Evolutionary conservation across 495 filamentous ascomycete genomes (phyloP).

Genomic region (Schizothecium vesticola): DNA sequence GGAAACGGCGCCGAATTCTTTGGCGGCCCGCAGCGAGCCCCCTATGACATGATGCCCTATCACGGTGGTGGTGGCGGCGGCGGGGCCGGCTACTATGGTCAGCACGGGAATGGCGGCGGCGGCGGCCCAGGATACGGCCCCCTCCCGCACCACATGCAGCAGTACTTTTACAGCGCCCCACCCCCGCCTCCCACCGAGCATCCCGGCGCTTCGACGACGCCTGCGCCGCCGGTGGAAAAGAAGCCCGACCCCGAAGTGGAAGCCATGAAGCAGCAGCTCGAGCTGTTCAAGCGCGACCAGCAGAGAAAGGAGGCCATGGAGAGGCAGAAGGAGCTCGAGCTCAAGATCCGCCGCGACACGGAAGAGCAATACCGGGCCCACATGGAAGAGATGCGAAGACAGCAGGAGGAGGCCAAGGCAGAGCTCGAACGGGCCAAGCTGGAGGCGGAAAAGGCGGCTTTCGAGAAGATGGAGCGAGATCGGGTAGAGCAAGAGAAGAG

Average conservation of each 20-base stretch:
- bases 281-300: constrained; percentile 32
- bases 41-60: constrained; percentile 46
- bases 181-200: constrained; percentile 44
- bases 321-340: constrained; percentile 41
- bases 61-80: constrained; percentile 25
- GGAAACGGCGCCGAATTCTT: constrained; percentile 33
- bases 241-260: constrained; percentile 43
- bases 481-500: constrained; percentile 32
- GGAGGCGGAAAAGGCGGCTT: constrained; percentile 41
- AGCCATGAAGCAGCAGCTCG: constrained; percentile 37
- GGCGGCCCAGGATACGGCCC: constrained; percentile 24
- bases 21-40: constrained; percentile 27
- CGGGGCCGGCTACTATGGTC: constrained; percentile 1
- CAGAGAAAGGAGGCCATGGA: constrained; percentile 33
- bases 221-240: constrained; percentile 26
- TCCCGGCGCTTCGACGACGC: constrained; percentile 29
- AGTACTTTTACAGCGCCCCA: constrained; percentile 36
- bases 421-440: constrained; percentile 36
- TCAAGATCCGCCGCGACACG: constrained; percentile 39
- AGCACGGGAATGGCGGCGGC: constrained; percentile 16
- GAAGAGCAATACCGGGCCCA: constrained; percentile 31
- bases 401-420: constrained; percentile 32
- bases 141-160: constrained; percentile 35
- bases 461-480: constrained; percentile 33
- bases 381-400: constrained; percentile 38